Base-by-base conservation (phyloP, 75 land plant species). In the Azolla pinnata region DNA sequence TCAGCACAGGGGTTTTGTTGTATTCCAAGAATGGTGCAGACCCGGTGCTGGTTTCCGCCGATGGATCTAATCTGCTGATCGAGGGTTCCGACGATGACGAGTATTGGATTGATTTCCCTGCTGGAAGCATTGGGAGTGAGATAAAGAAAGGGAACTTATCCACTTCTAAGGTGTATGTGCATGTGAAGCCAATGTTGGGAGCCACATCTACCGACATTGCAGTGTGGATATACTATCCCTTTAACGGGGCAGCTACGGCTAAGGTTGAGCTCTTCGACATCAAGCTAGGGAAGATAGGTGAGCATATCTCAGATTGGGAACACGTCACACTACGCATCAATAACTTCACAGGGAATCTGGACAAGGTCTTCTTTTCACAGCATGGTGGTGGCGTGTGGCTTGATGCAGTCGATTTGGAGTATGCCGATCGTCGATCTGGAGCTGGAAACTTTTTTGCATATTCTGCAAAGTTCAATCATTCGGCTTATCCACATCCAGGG, bases 301-400 rank as follows among this genome's bases (percentile, higher is more conserved):
- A 83, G 51, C 96, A 89, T 59, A 76, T 89, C 10, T 77, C 73
- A 5, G 90, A 86, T 48, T 86, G 90, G 88, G 90, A 86, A 68
- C 90, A 86, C 51, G 58, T 84, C 30, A 86, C 88, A 7, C 68
- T 86, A 7, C 46, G 90, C 17, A 28, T 86, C 0, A 80, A 75
- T 60, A 86, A 86, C 65, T 78, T 86, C 70, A 70, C 58, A 21
- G 90, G 88, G 9, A 70, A 78, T 67, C 60, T 86, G n/a, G 51
- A 57, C 56, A 61, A 70, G 7, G 73, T 84, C 26, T 86, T 75
- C 48, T 78, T 75, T 58, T 72, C 88, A 7, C 65, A 86, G 70
- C 90, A 86, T 57, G 75, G 88, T 34, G 21, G 45, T 2, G 90
- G 90, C 7, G 55, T 7, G 19, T 86, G 90, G 96, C 61, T 78